Conservation (phyloP, 805 yeast species). For the Barnettozyma populi region DNA sequence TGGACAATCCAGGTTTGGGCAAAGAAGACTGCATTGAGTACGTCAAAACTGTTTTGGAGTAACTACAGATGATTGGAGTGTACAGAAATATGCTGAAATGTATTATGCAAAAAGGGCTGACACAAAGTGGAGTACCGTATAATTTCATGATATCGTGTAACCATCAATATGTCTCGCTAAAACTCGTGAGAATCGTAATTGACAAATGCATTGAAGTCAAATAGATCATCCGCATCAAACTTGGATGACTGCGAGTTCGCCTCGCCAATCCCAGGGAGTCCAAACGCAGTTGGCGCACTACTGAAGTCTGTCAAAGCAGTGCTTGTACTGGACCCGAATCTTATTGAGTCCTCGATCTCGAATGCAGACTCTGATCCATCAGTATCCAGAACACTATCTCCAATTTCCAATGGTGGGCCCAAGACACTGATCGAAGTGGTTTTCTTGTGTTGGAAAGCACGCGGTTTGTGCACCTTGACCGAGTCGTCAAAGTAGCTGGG, state of each 20-base stretch:
- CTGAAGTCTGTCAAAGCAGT: not conserved
- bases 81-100: not conserved
- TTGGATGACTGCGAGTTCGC: conserved; percentile 2
- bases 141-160: not conserved
- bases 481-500: conserved; percentile 10
- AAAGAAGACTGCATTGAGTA: conserved; percentile 50
- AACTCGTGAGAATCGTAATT: conserved; percentile 12
- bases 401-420: conserved; percentile 20
- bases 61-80: not conserved
- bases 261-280: not conserved
- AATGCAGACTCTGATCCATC: conserved; percentile 11
- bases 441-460: conserved; percentile 7
- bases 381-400: conserved; percentile 1
- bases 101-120: not conserved
- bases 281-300: not conserved
- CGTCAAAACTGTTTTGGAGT: conserved; percentile 23
- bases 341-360: conserved; percentile 4
- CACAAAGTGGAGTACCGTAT: not conserved
- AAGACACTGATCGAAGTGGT: conserved; percentile 14
- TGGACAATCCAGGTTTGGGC: conserved; percentile 58
- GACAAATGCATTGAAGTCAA: conserved; percentile 23
- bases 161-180: not conserved
- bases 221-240: conserved; percentile 14
- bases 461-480: conserved; percentile 13
- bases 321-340: not conserved